Evolutionary conservation across 139 green algal genomes (phyloP).

Genomic region (Pycnococcus provasolii): DNA sequence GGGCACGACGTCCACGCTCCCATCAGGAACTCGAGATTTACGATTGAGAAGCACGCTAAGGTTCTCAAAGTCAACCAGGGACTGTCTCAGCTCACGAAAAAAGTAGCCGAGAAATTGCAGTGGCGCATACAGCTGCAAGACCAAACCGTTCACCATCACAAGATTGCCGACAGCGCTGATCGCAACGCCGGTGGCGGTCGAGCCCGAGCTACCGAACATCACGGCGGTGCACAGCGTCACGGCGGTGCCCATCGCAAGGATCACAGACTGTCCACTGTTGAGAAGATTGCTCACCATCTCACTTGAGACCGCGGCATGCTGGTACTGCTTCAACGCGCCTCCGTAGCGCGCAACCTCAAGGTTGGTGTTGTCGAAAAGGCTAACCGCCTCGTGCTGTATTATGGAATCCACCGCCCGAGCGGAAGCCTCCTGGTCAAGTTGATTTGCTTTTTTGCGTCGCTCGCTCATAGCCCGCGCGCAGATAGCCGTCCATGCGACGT

Average conservation of each 20-base stretch:
- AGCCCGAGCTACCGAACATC: constrained; percentile 8
- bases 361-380: constrained; percentile 18
- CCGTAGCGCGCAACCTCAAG: constrained; percentile 12
- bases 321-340: constrained; percentile 4
- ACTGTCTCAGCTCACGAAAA: constrained; percentile 73
- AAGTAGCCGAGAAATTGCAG: constrained; percentile 58
- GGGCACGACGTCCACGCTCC: neutral
- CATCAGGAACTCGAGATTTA: constrained; percentile 6
- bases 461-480: constrained; percentile 49
- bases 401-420: constrained; percentile 83
- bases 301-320: constrained; percentile 15
- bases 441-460: constrained; percentile 53
- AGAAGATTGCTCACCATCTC: constrained; percentile 34
- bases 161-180: constrained; percentile 30
- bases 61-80: constrained; percentile 88
- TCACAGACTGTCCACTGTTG: constrained; percentile 79
- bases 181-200: constrained; percentile 13
- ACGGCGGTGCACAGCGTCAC: constrained; percentile 44
- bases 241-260: constrained; percentile 57
- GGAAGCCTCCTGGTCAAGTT: constrained; percentile 75
- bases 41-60: constrained; percentile 71
- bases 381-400: constrained; percentile 85
- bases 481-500: constrained; percentile 70
- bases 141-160: constrained; percentile 76
- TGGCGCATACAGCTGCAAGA: constrained; percentile 88